Percentiles rank a stretch among this genome's conserved stretches.
phyloP scores from a whole-genome alignment of 345 rosid species.

The Brassica incana region DNA sequence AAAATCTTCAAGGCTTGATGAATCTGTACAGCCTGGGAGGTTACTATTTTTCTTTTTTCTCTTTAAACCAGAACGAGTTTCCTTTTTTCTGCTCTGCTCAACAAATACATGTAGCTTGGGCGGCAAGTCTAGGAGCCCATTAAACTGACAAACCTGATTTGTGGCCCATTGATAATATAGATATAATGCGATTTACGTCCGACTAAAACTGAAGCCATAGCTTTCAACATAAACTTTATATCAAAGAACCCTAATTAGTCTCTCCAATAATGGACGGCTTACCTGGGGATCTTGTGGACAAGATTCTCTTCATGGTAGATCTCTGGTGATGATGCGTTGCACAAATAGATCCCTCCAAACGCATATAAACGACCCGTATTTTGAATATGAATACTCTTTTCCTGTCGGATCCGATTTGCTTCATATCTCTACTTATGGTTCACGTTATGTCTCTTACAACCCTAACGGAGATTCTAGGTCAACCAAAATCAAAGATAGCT shows the following conservation, averaged over 20 bases:
- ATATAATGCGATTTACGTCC: not conserved
- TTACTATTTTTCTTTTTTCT: too few relatives aligned
- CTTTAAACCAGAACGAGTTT: too few relatives aligned
- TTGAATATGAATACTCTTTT: not conserved
- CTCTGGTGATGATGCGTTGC: slow-evolving; percentile 3
- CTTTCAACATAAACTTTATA: too few relatives aligned
- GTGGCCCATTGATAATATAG: not conserved
- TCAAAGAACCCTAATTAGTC: not conserved
- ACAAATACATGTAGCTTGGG: not conserved
- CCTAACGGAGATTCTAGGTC: not conserved
- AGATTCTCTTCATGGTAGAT: slow-evolving; percentile 12
- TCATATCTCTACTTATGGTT: not conserved
- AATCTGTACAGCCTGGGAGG: too few relatives aligned
- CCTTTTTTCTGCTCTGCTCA: too few relatives aligned
- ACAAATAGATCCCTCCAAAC: not conserved
- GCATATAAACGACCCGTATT: not conserved
- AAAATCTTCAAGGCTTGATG: too few relatives aligned
- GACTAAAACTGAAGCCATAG: not conserved
- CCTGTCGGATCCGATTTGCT: not conserved
- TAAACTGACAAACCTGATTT: not conserved
- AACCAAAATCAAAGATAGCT: not conserved
- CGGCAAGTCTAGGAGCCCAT: slow-evolving; percentile 1
- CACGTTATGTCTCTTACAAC: not conserved
- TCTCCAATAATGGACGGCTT: not conserved
- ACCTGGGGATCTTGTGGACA: not conserved